phyloP scores from a whole-genome alignment of 306 rosid species.

The Erythrophleum fordii region DNA sequence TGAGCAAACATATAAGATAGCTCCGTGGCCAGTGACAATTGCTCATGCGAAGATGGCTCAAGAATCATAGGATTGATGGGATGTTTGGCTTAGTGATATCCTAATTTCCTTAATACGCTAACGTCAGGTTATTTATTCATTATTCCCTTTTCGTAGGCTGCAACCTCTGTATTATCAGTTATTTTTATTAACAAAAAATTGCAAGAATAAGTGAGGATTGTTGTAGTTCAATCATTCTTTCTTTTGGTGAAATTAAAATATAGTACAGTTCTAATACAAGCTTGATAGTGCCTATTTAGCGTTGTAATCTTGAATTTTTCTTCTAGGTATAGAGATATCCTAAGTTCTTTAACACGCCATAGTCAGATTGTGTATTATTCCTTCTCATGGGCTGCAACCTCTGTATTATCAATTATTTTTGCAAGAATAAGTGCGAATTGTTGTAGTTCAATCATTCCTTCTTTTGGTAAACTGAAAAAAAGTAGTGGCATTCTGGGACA shows the following conservation, averaged over 20 bases:
- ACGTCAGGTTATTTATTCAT: neutral
- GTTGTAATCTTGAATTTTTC: neutral
- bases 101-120: neutral
- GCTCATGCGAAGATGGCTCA: neutral
- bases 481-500: no score
- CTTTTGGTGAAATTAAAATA: neutral
- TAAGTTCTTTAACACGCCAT: neutral
- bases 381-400: neutral
- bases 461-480: no score
- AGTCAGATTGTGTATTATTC: neutral
- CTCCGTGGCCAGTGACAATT: no score
- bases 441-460: neutral
- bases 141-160: neutral
- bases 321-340: neutral
- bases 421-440: neutral
- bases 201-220: neutral
- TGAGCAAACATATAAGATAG: conserved; percentile 50
- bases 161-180: neutral
- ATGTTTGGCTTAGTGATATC: conserved; percentile 1
- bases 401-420: neutral
- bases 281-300: neutral
- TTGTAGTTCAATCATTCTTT: neutral
- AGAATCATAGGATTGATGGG: conserved; percentile 7
- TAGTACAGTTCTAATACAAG: neutral
- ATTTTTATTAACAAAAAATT: neutral